phyloP scores from a whole-genome alignment of 495 filamentous ascomycete genomes.

The Elaphomyces granulatus region DNA sequence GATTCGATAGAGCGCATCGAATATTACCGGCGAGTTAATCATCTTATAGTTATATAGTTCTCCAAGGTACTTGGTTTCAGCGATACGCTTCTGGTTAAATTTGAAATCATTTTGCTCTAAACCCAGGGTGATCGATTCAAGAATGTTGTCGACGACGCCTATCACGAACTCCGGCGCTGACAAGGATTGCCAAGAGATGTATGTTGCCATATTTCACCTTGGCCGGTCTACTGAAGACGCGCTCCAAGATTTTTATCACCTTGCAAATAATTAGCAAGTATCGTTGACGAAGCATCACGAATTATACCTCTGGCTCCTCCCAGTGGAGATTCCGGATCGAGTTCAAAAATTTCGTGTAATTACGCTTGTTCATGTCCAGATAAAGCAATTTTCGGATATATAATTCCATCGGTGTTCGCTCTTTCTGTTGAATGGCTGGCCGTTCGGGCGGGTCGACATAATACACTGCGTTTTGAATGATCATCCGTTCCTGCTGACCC shows the following conservation, averaged over 20 bases:
- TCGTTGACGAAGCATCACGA: background rate
- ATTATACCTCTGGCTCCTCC: conserved; percentile 71
- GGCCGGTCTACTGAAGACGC: conserved; percentile 86
- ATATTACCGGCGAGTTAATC: conserved; percentile 90
- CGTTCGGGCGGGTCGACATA: conserved; percentile 93
- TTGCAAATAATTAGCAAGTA: conserved; percentile 16
- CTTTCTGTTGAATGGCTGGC: conserved; percentile 90
- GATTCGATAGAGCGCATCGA: conserved; percentile 89
- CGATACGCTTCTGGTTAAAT: conserved; percentile 89
- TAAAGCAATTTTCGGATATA: conserved; percentile 90
- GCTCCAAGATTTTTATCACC: conserved; percentile 72
- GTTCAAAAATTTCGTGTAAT: conserved; percentile 83
- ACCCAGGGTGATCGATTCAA: conserved; percentile 78
- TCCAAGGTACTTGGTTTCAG: conserved; percentile 90
- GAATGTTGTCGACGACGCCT: conserved; percentile 71
- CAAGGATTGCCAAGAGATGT: conserved; percentile 84
- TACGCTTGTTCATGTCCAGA: conserved; percentile 81
- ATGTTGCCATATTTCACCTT: conserved; percentile 98
- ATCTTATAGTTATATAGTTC: conserved; percentile 98
- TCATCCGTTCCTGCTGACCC: conserved; percentile 91
- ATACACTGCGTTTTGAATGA: conserved; percentile 97
- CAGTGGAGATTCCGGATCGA: conserved; percentile 92
- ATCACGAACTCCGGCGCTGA: conserved; percentile 76
- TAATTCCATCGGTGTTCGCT: conserved; percentile 81
- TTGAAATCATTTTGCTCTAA: conserved; percentile 96